Percentiles rank a stretch among this genome's conserved stretches.
Evolutionary conservation across 129 eudicot species (phyloP).

Genomic region (sunflower (Helianthus annuus)): DNA sequence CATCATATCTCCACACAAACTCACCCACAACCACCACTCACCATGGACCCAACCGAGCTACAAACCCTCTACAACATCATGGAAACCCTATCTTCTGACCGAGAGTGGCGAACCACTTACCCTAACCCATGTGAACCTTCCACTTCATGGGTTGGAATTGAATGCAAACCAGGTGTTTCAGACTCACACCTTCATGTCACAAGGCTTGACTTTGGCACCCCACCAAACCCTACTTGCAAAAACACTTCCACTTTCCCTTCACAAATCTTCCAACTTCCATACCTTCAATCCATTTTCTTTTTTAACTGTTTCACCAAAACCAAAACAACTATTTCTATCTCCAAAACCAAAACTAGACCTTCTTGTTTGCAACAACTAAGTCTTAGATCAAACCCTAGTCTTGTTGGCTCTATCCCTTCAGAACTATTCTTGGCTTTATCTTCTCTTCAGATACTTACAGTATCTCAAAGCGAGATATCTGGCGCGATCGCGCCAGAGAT

Average conservation of each 20-base stretch:
- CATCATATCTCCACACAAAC: slow-evolving; percentile 27
- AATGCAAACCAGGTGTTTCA: slow-evolving; percentile 53
- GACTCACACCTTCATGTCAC: slow-evolving; percentile 68
- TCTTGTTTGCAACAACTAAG: slow-evolving; percentile 65
- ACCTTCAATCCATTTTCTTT: slow-evolving; percentile 67
- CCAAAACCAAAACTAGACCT: slow-evolving; percentile 8
- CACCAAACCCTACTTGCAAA: slow-evolving; percentile 77
- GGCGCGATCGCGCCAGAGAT: slow-evolving; percentile 56
- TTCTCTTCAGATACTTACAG: slow-evolving; percentile 71
- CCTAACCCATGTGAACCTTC: slow-evolving; percentile 80
- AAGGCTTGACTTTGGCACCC: slow-evolving; percentile 70
- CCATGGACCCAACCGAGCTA: slow-evolving; percentile 69
- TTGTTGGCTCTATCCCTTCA: slow-evolving; percentile 63
- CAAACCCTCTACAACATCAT: slow-evolving; percentile 66
- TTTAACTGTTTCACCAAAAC: slow-evolving; percentile 56
- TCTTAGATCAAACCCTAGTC: slow-evolving; percentile 60
- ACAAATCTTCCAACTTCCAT: slow-evolving; percentile 63
- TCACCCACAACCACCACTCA: slow-evolving; percentile 32
- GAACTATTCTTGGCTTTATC: slow-evolving; percentile 47
- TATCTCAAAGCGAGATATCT: slow-evolving; percentile 62
- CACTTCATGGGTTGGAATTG: slow-evolving; percentile 70
- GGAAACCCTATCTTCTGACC: slow-evolving; percentile 71
- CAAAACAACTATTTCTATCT: slow-evolving; percentile 43
- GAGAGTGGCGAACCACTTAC: slow-evolving; percentile 48
- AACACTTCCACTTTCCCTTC: slow-evolving; percentile 59